Evolutionary conservation across 352 stramenopile genomes (phyloP).

Genomic region (Globisporangium barbulae): DNA sequence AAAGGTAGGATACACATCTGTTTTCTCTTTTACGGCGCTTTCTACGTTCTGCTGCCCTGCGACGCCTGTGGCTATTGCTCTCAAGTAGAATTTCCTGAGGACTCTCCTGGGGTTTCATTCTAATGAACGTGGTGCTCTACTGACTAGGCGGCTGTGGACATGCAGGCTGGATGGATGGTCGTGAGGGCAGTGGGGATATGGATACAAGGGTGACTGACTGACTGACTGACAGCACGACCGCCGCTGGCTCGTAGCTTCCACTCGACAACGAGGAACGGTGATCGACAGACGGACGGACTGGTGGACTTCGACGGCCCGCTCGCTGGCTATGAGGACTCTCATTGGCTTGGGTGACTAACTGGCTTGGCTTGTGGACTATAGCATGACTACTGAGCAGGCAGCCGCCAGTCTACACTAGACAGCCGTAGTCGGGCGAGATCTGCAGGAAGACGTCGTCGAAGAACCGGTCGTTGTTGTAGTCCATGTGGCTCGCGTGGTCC

Average conservation of each 20-base stretch:
- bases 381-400: background rate
- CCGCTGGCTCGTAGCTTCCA: background rate
- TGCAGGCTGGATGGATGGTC: background rate
- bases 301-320: background rate
- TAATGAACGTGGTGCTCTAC: background rate
- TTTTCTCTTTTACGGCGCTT: slow-evolving; percentile 5
- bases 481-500: slow-evolving; percentile 42
- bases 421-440: slow-evolving; percentile 72
- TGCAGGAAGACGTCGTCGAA: slow-evolving; percentile 80
- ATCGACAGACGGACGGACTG: background rate
- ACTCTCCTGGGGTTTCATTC: no score
- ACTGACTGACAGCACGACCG: background rate
- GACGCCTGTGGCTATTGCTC: background rate
- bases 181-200: background rate
- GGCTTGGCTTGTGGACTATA: slow-evolving; percentile 4
- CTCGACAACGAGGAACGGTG: background rate
- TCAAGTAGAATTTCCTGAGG: background rate
- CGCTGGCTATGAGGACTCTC: background rate
- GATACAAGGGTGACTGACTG: background rate
- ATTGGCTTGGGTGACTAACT: background rate
- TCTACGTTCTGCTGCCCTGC: background rate
- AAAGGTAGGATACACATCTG: slow-evolving; percentile 8
- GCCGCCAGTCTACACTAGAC: slow-evolving; percentile 39
- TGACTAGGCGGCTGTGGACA: background rate
- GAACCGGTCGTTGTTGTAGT: slow-evolving; percentile 70